phyloP scores from a whole-genome alignment of 2,329 filamentous ascomycete genomes.

The Metarhizium guizhouense region DNA sequence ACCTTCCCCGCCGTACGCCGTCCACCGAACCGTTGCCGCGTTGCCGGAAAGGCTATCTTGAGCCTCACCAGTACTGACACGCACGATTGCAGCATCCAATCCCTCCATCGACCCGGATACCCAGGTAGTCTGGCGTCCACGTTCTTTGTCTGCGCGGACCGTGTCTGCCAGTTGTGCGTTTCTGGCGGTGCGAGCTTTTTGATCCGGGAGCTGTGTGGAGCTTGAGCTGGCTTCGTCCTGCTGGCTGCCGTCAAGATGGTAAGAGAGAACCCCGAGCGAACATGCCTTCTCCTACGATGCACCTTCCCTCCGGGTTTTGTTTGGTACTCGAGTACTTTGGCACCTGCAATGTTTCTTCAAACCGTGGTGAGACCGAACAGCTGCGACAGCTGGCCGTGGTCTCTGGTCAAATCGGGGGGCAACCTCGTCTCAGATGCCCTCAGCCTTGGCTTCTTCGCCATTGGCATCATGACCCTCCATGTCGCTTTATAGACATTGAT shows the following conservation, averaged over 20 bases:
- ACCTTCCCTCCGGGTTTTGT: not conserved
- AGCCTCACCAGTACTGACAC: constrained; percentile 1
- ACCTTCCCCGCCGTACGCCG: constrained; percentile 4
- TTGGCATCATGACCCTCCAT: not conserved
- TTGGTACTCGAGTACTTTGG: not conserved
- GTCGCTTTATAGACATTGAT: not conserved
- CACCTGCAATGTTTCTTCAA: not conserved
- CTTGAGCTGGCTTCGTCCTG: constrained; percentile 3
- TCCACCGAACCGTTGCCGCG: constrained; percentile 3
- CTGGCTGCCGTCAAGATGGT: constrained; percentile 8
- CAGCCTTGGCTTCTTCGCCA: constrained; percentile 2
- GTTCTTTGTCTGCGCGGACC: not conserved
- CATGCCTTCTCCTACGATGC: not conserved
- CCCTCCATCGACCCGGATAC: not conserved
- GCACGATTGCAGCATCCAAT: not conserved
- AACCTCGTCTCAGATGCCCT: not conserved
- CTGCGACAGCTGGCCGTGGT: not conserved
- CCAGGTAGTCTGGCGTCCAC: not conserved
- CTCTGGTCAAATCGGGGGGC: not conserved
- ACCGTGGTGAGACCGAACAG: not conserved
- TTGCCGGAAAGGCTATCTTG: constrained; percentile 3
- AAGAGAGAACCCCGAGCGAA: constrained; percentile 1
- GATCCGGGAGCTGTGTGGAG: constrained; percentile 4
- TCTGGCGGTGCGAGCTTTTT: constrained; percentile 4
- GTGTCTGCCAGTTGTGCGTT: constrained; percentile 1